phyloP scores from a whole-genome alignment of 257 asterid genomes.

The Mentha longifolia region DNA sequence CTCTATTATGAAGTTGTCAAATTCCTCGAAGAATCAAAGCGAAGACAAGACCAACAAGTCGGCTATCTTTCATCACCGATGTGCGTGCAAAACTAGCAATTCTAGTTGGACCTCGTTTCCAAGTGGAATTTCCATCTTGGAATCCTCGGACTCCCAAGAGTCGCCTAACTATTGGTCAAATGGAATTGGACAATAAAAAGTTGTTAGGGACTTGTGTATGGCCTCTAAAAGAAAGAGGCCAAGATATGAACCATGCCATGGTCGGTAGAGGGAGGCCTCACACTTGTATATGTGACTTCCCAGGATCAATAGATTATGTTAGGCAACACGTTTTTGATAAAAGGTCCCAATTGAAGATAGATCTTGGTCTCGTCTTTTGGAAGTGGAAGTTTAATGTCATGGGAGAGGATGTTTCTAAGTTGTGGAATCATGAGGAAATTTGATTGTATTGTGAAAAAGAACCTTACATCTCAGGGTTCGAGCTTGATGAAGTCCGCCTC shows the following conservation, averaged over 20 bases:
- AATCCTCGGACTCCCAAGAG: constrained; percentile 24
- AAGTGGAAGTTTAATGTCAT: constrained; percentile 42
- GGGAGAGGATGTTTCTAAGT: constrained; percentile 45
- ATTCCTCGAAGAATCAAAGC: not conserved
- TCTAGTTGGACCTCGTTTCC: constrained; percentile 47
- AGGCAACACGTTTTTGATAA: constrained; percentile 31
- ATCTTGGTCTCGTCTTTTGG: constrained; percentile 36
- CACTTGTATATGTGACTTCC: constrained; percentile 33
- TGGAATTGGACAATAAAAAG: constrained; percentile 16
- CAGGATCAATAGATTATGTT: constrained; percentile 30
- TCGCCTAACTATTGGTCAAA: not conserved
- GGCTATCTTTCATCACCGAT: constrained; percentile 39
- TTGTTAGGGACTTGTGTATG: constrained; percentile 35
- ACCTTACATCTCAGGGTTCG: not conserved
- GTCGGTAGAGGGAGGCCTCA: constrained; percentile 36
- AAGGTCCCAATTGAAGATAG: constrained; percentile 18
- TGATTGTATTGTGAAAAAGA: constrained; percentile 24
- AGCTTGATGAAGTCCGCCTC: constrained; percentile 24
- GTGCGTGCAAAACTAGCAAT: constrained; percentile 26
- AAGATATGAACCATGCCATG: not conserved
- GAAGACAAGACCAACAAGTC: not conserved
- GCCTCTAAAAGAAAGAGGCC: constrained; percentile 22
- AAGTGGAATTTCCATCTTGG: constrained; percentile 37
- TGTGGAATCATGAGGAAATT: constrained; percentile 42
- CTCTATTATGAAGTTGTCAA: constrained; percentile 24